phyloP scores from a whole-genome alignment of 2,329 filamentous ascomycete genomes.

The Exophiala bonariae region DNA sequence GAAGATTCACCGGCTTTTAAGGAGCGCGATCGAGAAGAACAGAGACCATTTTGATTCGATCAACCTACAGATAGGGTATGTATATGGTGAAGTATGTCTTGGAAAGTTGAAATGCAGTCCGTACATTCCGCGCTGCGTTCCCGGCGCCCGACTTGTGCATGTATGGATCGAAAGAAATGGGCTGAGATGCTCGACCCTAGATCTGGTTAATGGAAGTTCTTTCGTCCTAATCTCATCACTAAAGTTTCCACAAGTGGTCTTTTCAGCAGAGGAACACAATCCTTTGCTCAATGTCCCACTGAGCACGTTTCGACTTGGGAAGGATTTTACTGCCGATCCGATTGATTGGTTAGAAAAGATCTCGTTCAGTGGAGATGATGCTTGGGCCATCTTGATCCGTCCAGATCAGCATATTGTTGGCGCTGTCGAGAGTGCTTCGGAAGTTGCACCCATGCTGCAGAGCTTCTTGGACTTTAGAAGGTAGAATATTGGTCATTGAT shows the following conservation, averaged over 20 bases:
- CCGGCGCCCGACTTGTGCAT: slow-evolving; percentile 6
- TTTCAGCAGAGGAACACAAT: not conserved
- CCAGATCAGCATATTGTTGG: slow-evolving; percentile 15
- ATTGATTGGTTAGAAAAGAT: not conserved
- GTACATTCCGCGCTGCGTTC: not conserved
- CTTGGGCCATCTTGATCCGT: slow-evolving; percentile 1
- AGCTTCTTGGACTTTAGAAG: too few species aligned
- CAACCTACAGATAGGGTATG: slow-evolving; percentile 6
- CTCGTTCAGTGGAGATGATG: not conserved
- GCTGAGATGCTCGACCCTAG: not conserved
- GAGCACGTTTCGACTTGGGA: not conserved
- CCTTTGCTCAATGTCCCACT: not conserved
- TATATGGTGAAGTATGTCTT: not conserved
- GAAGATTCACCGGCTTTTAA: not conserved
- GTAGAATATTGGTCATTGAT: slow-evolving; percentile 15
- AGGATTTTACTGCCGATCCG: not conserved
- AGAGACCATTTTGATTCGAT: slow-evolving; percentile 45
- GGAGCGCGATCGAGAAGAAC: slow-evolving; percentile 36
- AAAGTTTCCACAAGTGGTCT: not conserved
- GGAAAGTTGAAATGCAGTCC: not conserved
- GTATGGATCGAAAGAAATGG: slow-evolving; percentile 3
- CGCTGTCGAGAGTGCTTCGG: slow-evolving; percentile 1
- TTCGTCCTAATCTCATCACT: slow-evolving; percentile 1
- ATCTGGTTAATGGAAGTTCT: slow-evolving; percentile 1
- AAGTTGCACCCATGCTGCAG: too few species aligned